Percentiles rank a stretch among this genome's conserved stretches.
Conservation (phyloP, 2,329 filamentous ascomycete species). For the Beauveria scarabaeidicola region DNA sequence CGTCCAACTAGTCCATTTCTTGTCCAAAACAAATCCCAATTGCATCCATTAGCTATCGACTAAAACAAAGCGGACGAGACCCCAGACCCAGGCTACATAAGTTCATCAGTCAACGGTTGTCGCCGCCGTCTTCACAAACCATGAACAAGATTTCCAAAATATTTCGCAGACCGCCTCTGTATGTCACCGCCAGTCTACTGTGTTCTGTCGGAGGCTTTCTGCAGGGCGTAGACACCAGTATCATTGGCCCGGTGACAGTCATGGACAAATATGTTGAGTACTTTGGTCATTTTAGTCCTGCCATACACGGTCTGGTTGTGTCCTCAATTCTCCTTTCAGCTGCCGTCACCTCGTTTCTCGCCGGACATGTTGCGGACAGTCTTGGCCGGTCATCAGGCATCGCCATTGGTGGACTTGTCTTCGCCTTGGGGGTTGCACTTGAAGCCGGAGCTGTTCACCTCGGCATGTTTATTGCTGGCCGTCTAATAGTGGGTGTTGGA, state of each 20-base stretch:
- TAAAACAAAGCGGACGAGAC: too few species aligned
- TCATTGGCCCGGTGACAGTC: conserved; percentile 9
- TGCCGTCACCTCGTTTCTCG: conserved; percentile 48
- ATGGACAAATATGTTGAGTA: not conserved
- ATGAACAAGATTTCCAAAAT: too few species aligned
- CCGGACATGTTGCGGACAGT: conserved; percentile 42
- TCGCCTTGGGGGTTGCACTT: conserved; percentile 43
- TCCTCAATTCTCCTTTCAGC: conserved; percentile 52
- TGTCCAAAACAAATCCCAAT: too few species aligned
- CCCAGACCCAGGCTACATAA: too few species aligned
- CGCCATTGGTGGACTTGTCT: conserved; percentile 37
- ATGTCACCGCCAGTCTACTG: not conserved
- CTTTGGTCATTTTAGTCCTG: not conserved
- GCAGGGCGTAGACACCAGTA: conserved; percentile 16
- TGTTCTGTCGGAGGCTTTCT: not conserved
- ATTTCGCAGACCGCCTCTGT: not conserved
- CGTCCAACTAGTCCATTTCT: too few species aligned
- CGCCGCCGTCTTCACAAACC: too few species aligned
- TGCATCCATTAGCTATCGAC: too few species aligned
- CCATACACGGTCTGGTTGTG: conserved; percentile 47
- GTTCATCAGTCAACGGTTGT: too few species aligned
- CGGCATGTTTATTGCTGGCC: conserved; percentile 45
- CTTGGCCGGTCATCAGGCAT: conserved; percentile 35
- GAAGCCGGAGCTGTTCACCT: conserved; percentile 40
- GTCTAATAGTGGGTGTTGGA: conserved; percentile 48